These are phyloP conservation scores for Colletotrichum aenigma DNA, from an alignment of 2,329 filamentous ascomycete genomes.

Conservation along the genomic window DNA sequence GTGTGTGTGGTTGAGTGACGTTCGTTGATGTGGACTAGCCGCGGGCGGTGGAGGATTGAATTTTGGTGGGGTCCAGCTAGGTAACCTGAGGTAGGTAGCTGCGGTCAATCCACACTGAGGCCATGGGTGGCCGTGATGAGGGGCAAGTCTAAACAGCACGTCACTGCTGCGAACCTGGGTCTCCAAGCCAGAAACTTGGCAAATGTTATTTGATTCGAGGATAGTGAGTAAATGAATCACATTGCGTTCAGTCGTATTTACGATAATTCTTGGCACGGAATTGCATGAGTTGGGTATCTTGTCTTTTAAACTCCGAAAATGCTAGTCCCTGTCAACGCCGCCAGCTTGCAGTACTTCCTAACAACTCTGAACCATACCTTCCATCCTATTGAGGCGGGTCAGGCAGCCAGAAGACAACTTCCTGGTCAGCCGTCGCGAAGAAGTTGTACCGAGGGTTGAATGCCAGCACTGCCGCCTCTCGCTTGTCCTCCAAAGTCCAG, in stretches of 20 bases:
- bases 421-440: conserved; percentile 86
- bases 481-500: conserved; percentile 68
- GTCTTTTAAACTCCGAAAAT: conserved; percentile 11
- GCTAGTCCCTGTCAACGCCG: background rate
- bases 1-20: background rate
- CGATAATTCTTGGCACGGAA: background rate
- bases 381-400: conserved; percentile 59
- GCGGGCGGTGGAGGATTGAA: background rate
- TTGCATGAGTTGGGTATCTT: conserved; percentile 5
- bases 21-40: background rate
- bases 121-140: background rate
- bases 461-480: conserved; percentile 75
- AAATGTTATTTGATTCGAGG: background rate
- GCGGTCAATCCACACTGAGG: background rate
- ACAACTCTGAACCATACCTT: background rate
- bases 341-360: background rate
- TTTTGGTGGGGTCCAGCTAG: conserved; percentile 9
- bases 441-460: conserved; percentile 94
- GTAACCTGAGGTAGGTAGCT: background rate
- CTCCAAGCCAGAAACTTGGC: background rate
- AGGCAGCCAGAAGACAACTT: conserved; percentile 79
- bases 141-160: background rate
- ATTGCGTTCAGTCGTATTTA: background rate
- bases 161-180: background rate
- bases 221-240: background rate